Evolutionary conservation across 306 rosid species (phyloP).

Genomic region (Notholithocarpus densiflorus): DNA sequence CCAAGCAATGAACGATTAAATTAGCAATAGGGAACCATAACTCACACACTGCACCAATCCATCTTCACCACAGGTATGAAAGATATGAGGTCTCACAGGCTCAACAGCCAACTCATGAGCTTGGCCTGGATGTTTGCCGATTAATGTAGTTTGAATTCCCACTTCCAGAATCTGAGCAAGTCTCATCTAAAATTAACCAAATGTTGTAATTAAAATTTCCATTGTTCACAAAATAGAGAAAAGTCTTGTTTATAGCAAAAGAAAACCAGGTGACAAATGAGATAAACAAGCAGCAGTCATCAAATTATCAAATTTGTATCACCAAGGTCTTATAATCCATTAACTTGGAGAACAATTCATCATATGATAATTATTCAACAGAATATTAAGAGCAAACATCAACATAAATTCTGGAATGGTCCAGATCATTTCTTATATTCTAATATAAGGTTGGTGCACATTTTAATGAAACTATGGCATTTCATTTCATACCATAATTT

Average conservation of each 20-base stretch:
- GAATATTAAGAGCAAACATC: neutral
- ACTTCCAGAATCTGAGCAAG: constrained; percentile 63
- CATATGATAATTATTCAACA: neutral
- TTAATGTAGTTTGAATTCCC: constrained; percentile 46
- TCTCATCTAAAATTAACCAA: constrained; percentile 64
- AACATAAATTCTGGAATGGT: neutral
- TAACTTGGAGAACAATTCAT: neutral
- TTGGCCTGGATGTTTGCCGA: constrained; percentile 64
- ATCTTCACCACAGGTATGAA: constrained; percentile 93
- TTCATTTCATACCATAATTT: no score
- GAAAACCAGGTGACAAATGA: neutral
- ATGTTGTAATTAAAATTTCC: neutral
- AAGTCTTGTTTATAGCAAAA: neutral
- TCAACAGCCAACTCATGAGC: constrained; percentile 93
- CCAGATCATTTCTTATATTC: neutral
- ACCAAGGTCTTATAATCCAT: neutral
- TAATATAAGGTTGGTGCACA: no score
- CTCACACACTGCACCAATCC: constrained; percentile 87
- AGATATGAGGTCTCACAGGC: constrained; percentile 88
- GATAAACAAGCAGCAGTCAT: neutral
- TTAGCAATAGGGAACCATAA: constrained; percentile 14
- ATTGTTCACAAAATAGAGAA: neutral
- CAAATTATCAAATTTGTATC: neutral
- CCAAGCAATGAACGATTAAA: constrained; percentile 1
- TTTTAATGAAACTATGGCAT: no score